Base-by-base conservation (phyloP, 176 grass and related monocot genomes). In the Aegilops sharonensis region DNA sequence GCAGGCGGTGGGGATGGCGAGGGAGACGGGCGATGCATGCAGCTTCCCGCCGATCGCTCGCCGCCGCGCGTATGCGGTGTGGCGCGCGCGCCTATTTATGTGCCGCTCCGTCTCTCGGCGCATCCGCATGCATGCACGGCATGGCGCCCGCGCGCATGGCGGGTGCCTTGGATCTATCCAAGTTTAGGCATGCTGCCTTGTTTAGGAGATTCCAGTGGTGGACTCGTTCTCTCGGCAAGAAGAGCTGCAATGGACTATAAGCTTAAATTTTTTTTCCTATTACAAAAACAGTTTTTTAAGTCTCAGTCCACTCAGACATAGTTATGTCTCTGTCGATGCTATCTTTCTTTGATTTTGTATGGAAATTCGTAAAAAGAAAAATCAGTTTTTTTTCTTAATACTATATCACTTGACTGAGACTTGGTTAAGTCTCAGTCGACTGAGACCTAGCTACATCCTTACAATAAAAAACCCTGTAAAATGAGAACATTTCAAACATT, bases 31-130 rank as follows among this genome's bases (percentile, higher is more conserved):
- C 39, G 87, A 87, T 60, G 83, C 43, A 87, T 66, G 83, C 34
- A 68, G 75, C 80, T 20, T 72, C 57, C 90, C 90, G 78, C 42
- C 69, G 80, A 71, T 84, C 45, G 77, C 85, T 85, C 85, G 77
- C 9, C 68, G 75, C 89, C 89, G 81, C 32, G 75, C 77, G 30
- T 52, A 25, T 34, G 72, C 36, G 76, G 17, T 30, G 39, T 24
- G 23, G 56, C 80, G 47, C 14, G 34, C 50, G 32, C 3, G 34
- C 48, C 48, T 25, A 81, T 29, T 77, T 81, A 18, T 57, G n/a
- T 35, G 84, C 29, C 57, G 39, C 8, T 24, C 52, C 9, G 20
- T 40, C 52, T 72, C 56, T n/a, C 5, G 31, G 23, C 67, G 8
- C 32, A 18, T 32, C 15, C 1, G 3, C 0, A 5, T 42, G 66